Evolutionary conservation across 805 yeast species (phyloP).

Genomic region (Ogataea zsoltii): DNA sequence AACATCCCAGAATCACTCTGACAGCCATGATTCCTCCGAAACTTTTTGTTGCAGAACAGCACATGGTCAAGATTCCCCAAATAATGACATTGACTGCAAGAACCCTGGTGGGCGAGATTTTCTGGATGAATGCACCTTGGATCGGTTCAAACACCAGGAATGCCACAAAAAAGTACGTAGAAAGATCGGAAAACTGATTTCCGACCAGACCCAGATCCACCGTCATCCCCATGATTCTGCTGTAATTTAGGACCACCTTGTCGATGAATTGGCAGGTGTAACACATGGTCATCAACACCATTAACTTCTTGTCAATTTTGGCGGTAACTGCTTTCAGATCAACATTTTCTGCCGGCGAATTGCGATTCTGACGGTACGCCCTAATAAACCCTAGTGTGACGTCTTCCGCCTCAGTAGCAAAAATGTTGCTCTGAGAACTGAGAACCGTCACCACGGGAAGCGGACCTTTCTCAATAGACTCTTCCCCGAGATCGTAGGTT

Average conservation of each 20-base stretch:
- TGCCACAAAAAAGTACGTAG: conserved; percentile 48
- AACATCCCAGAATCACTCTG: conserved; percentile 34
- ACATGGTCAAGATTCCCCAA: conserved; percentile 62
- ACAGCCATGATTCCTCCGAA: conserved; percentile 46
- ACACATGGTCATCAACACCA: conserved; percentile 49
- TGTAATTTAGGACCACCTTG: conserved; percentile 50
- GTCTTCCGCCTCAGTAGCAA: conserved; percentile 16
- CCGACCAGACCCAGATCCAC: conserved; percentile 50
- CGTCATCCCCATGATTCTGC: conserved; percentile 55
- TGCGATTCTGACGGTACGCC: conserved; percentile 8
- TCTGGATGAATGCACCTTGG: conserved; percentile 48
- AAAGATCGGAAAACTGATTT: conserved; percentile 32
- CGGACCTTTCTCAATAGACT: background rate
- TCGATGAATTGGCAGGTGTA: conserved; percentile 64
- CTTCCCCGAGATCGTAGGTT: background rate
- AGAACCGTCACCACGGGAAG: conserved; percentile 6
- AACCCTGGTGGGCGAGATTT: conserved; percentile 54
- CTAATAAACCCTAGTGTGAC: conserved; percentile 15
- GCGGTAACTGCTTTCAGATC: conserved; percentile 14
- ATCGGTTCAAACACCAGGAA: conserved; percentile 59
- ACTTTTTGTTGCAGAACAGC: conserved; percentile 42
- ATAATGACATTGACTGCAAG: conserved; percentile 47
- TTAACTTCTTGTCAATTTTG: conserved; percentile 50
- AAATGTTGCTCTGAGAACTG: conserved; percentile 13
- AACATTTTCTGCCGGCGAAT: background rate